A percentile compares a stretch with the other conserved stretches of the same genome.
Evolutionary conservation across 1,284 basidiomycete genomes (phyloP).

Genomic region (Wolfiporia cocos): DNA sequence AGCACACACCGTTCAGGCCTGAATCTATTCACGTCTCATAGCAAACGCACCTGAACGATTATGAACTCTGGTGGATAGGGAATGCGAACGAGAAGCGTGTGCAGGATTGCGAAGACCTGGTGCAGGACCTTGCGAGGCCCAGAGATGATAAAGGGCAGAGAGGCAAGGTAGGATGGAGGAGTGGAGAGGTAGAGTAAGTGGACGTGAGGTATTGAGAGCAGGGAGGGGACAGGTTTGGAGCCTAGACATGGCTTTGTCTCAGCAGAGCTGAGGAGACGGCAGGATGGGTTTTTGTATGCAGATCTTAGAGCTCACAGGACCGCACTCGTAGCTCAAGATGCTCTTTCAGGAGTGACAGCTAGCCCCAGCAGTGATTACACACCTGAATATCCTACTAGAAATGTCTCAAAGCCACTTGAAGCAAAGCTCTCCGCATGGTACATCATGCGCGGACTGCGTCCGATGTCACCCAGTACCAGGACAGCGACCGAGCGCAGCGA

Average conservation of each 20-base stretch:
- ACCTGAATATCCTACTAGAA: conserved; percentile 87
- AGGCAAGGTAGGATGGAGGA: conserved; percentile 49
- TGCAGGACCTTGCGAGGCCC: conserved; percentile 80
- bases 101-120: conserved; percentile 62
- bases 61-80: conserved; percentile 77
- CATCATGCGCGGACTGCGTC: conserved; percentile 96
- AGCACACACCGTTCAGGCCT: conserved; percentile 1
- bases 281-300: too few species aligned
- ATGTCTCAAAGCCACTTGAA: conserved; percentile 73
- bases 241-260: conserved; percentile 41
- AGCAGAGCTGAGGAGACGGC: too few species aligned
- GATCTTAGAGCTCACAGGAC: too few species aligned
- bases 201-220: conserved; percentile 59
- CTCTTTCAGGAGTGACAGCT: neutral
- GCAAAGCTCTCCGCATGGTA: conserved; percentile 95
- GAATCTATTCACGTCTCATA: too few species aligned
- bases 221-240: conserved; percentile 64
- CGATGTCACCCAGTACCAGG: conserved; percentile 94
- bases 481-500: conserved; percentile 71
- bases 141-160: conserved; percentile 68
- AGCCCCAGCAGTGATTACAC: conserved; percentile 16
- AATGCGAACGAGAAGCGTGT: conserved; percentile 56
- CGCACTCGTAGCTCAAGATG: neutral
- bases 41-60: conserved; percentile 73
- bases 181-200: conserved; percentile 63